A percentile compares a stretch with the other conserved stretches of the same genome.
Evolutionary conservation across 371 early-diverging fungal species (phyloP).

Genomic region (Dichotomocladium elegans): DNA sequence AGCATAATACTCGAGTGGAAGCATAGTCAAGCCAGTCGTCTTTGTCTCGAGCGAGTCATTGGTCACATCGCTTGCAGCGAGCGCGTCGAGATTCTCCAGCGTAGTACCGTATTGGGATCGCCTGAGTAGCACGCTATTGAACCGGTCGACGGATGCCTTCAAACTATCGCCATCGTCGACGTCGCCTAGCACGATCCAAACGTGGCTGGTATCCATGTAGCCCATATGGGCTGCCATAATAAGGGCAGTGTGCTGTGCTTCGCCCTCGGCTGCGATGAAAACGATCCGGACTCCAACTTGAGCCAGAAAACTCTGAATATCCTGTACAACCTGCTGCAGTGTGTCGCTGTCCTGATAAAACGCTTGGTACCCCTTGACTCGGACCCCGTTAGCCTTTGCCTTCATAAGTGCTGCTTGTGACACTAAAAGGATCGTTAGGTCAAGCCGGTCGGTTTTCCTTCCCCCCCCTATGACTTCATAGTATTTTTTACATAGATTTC

Average conservation of each 20-base stretch:
- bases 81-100: neutral
- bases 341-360: constrained; percentile 37
- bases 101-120: neutral
- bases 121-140: constrained; percentile 20
- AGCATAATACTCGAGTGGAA: constrained; percentile 31
- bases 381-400: constrained; percentile 33
- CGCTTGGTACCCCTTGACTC: constrained; percentile 36
- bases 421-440: constrained; percentile 21
- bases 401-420: constrained; percentile 41
- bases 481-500: constrained; percentile 40
- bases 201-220: constrained; percentile 30
- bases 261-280: constrained; percentile 45
- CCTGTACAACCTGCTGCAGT: neutral
- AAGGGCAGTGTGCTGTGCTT: constrained; percentile 31
- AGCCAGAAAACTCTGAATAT: constrained; percentile 25
- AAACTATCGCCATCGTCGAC: constrained; percentile 11
- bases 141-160: constrained; percentile 11
- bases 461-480: neutral
- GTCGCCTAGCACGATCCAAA: constrained; percentile 25
- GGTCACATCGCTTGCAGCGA: neutral
- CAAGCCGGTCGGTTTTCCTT: neutral
- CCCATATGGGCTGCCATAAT: constrained; percentile 34
- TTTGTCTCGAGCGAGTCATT: neutral
- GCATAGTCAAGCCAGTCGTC: neutral
- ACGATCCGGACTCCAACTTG: constrained; percentile 40